Evolutionary conservation across 805 yeast genomes (phyloP).

Genomic region (Clavispora vitiphila): DNA sequence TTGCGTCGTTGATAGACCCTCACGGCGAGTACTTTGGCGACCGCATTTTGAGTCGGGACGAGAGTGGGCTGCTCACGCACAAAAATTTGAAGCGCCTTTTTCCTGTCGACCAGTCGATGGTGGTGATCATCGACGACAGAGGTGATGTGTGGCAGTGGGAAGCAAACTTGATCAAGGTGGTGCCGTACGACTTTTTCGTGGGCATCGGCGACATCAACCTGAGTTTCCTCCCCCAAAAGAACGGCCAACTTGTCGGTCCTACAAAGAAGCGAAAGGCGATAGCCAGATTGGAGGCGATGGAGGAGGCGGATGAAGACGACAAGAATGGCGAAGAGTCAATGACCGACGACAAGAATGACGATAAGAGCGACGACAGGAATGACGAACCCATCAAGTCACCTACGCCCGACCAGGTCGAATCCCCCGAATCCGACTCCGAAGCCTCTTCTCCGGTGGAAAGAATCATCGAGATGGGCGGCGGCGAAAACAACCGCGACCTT

Average conservation of each 20-base stretch:
- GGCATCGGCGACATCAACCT: slow-evolving; percentile 98
- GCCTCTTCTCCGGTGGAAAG: slow-evolving; percentile 43
- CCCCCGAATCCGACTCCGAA: slow-evolving; percentile 8
- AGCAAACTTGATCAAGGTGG: slow-evolving; percentile 81
- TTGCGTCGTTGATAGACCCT: slow-evolving; percentile 90
- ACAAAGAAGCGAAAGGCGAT: slow-evolving; percentile 55
- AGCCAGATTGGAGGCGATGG: slow-evolving; percentile 48
- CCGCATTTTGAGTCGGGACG: slow-evolving; percentile 87
- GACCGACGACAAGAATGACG: no score
- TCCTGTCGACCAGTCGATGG: slow-evolving; percentile 96
- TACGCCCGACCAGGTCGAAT: background rate
- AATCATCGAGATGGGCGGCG: slow-evolving; percentile 45
- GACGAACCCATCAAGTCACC: no score
- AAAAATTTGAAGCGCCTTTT: slow-evolving; percentile 83
- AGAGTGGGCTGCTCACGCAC: slow-evolving; percentile 87
- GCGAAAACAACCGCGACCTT: slow-evolving; percentile 45
- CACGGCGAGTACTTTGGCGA: slow-evolving; percentile 83
- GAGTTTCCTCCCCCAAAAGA: slow-evolving; percentile 81
- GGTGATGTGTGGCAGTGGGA: slow-evolving; percentile 99
- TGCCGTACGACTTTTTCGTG: slow-evolving; percentile 92
- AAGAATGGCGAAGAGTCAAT: slow-evolving; percentile 23
- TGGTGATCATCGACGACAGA: slow-evolving; percentile 91
- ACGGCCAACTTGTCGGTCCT: slow-evolving; percentile 53
- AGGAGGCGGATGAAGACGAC: slow-evolving; percentile 8
- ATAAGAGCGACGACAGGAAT: no score